phyloP scores from a whole-genome alignment of 768 basidiomycete genomes.

The Lentinula sp. region DNA sequence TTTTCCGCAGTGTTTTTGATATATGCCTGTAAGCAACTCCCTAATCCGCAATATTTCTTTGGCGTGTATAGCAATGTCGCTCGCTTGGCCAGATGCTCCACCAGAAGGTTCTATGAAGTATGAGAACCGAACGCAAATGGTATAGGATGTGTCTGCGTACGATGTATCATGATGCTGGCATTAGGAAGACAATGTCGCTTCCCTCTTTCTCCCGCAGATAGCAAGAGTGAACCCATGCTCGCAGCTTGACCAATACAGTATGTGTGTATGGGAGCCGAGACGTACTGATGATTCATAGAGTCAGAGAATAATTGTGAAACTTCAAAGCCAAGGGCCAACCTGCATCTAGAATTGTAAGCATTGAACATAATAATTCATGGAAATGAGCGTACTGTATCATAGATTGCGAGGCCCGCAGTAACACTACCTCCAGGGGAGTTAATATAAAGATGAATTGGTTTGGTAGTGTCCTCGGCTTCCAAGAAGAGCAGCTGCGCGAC shows the following conservation, averaged over 20 bases:
- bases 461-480: slow-evolving; percentile 91
- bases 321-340: slow-evolving; percentile 30
- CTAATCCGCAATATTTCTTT: slow-evolving; percentile 92
- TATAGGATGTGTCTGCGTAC: slow-evolving; percentile 37
- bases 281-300: slow-evolving; percentile 46
- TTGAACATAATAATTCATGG: slow-evolving; percentile 2
- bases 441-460: slow-evolving; percentile 95
- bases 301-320: not conserved
- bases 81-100: slow-evolving; percentile 91
- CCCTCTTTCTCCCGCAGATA: slow-evolving; percentile 87
- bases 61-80: slow-evolving; percentile 96
- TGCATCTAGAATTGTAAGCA: slow-evolving; percentile 49
- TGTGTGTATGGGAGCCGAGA: slow-evolving; percentile 92
- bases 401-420: slow-evolving; percentile 93
- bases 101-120: slow-evolving; percentile 80
- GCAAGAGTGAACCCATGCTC: slow-evolving; percentile 91
- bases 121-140: slow-evolving; percentile 10
- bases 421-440: slow-evolving; percentile 97
- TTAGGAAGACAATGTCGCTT: slow-evolving; percentile 91
- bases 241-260: slow-evolving; percentile 95
- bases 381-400: slow-evolving; percentile 77
- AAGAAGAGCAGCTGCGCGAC: slow-evolving; percentile 93
- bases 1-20: slow-evolving; percentile 78
- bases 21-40: slow-evolving; percentile 78
- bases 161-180: slow-evolving; percentile 98